These are phyloP conservation scores for Claviceps quebecensis DNA, from an alignment of 2,329 filamentous ascomycete species.

Conservation along the genomic window DNA sequence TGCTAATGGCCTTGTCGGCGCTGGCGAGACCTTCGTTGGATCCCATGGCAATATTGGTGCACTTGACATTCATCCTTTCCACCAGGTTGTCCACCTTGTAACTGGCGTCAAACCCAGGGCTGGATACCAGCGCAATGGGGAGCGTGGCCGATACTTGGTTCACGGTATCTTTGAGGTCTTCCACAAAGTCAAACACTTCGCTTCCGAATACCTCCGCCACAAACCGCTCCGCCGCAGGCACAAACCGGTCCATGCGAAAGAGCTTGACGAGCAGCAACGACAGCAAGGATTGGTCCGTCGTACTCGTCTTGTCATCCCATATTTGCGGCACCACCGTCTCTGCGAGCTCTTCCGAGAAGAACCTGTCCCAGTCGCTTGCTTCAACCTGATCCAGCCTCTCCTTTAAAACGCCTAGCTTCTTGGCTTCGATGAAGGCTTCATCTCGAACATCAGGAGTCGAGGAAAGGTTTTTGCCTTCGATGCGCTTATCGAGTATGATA, in stretches of 20 bases:
- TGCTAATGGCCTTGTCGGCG: slow-evolving; percentile 89
- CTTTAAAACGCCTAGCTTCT: slow-evolving; percentile 59
- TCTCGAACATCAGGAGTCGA: slow-evolving; percentile 49
- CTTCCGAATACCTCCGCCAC: slow-evolving; percentile 73
- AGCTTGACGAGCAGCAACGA: slow-evolving; percentile 87
- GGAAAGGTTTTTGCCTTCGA: slow-evolving; percentile 68
- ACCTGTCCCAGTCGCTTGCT: slow-evolving; percentile 58
- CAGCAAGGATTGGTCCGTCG: slow-evolving; percentile 62
- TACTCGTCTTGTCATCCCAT: slow-evolving; percentile 49
- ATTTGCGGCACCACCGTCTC: slow-evolving; percentile 69
- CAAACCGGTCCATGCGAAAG: slow-evolving; percentile 88
- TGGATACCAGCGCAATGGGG: slow-evolving; percentile 85
- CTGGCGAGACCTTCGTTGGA: slow-evolving; percentile 87
- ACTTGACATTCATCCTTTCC: slow-evolving; percentile 65
- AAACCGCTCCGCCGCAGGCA: slow-evolving; percentile 86
- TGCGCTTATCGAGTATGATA: slow-evolving; percentile 62
- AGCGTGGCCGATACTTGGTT: slow-evolving; percentile 70
- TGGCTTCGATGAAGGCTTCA: slow-evolving; percentile 53
- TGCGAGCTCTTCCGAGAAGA: slow-evolving; percentile 73
- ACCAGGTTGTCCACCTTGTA: slow-evolving; percentile 98
- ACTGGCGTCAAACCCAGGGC: slow-evolving; percentile 91
- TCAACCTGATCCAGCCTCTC: slow-evolving; percentile 51
- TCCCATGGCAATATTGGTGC: slow-evolving; percentile 97
- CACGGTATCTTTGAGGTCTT: slow-evolving; percentile 76
- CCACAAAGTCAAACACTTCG: slow-evolving; percentile 67